Evolutionary conservation across 208 protist genomes (phyloP), one percentile per base, ranked within the genome.

Genomic region (Lotmaria passim): DNA sequence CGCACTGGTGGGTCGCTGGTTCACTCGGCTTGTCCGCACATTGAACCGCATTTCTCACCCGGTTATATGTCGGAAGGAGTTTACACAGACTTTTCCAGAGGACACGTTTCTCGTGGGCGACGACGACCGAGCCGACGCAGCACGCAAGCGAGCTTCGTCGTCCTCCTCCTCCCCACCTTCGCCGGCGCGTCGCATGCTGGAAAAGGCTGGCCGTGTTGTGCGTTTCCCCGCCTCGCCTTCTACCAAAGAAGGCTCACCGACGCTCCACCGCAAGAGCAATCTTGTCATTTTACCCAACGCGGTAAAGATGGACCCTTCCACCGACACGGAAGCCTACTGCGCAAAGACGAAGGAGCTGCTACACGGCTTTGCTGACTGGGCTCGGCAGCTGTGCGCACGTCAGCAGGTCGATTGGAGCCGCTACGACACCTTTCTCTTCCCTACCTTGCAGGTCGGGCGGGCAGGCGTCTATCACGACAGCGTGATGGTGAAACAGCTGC

Each of bases 371-470:
- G 79, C 83, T 1, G 47, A 39, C 58, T 81, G 71, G 56, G 71
- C 69, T 15, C 73, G 60, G 26, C 14, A 47, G 17, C 58, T 73
- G 26, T 62, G 61, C 47, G 33, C 65, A 31, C 12, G 14, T 28
- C 24, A 55, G 47, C 51, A 43, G n/a, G 41, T 73, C 38, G 73
- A 77, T 12, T 77, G 76, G 47, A 46, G 46, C 30, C 24, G 58
- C 8, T 85, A 80, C 62, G 88, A 94, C 64, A 87, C 84, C 17
- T 68, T 93, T 31, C 58, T 94, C 26, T 91, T 94, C 65, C 92
- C 92, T 3, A 94, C 90, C 0, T 23, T 95, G 59, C 92, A 97
- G 78, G 78, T 85, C 23, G 87, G 80, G 15, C 75, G 79, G 6
- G 81, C 75, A 0, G 79, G 80, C 7, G 60, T 97, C 2, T 83